phyloP scores from a whole-genome alignment of 257 asterid species.

The Nyctanthes arbortristis region DNA sequence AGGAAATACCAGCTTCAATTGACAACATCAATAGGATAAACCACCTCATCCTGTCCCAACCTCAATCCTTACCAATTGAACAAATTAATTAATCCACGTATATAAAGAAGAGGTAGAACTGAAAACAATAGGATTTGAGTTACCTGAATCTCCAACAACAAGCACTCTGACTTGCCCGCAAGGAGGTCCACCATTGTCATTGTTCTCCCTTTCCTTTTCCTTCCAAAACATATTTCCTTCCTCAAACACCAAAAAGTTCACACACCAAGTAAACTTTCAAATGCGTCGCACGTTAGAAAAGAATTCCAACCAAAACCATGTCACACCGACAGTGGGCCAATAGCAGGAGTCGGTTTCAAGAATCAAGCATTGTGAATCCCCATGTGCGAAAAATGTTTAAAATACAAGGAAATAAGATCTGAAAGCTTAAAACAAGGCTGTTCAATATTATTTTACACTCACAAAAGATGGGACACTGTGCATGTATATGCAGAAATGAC shows the following conservation, averaged over 20 bases:
- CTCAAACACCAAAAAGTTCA: conserved; percentile 13
- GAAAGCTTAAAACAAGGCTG: not conserved
- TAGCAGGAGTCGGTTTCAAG: conserved; percentile 5
- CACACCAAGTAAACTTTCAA: not conserved
- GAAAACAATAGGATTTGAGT: not conserved
- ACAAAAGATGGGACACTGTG: not conserved
- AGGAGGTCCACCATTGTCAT: too few species aligned
- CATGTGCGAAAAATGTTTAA: conserved; percentile 8
- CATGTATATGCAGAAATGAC: not conserved
- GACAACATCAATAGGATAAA: not conserved
- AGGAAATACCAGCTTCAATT: not conserved
- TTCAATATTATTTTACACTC: too few species aligned
- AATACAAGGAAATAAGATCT: conserved; percentile 24
- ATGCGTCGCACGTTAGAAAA: conserved; percentile 20
- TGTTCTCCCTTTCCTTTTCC: too few species aligned
- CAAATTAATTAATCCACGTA: too few species aligned
- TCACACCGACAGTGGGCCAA: conserved; percentile 16
- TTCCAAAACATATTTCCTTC: not conserved
- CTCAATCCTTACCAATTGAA: not conserved
- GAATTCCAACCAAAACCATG: conserved; percentile 20
- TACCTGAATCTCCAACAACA: too few species aligned
- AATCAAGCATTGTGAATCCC: conserved; percentile 17
- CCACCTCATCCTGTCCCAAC: not conserved
- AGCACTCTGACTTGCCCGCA: too few species aligned
- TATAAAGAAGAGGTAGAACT: not conserved